A percentile compares a stretch with the other conserved stretches of the same genome.
Conservation (phyloP, 2,329 filamentous ascomycete species). For the Nothophoma quercina region DNA sequence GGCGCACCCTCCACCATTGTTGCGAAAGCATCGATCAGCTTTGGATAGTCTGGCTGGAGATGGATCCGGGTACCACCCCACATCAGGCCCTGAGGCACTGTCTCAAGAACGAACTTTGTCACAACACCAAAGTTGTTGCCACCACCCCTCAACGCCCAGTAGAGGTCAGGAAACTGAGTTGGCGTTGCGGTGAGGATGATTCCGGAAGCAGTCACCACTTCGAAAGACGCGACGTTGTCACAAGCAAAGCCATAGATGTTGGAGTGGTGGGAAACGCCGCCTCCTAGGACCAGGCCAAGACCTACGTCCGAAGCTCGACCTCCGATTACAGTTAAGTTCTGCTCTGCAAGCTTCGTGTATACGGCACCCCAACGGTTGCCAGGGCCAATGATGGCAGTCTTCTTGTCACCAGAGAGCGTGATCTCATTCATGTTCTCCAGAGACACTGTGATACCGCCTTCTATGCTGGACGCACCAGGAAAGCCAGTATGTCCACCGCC, state of each 20-base stretch:
- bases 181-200: constrained; percentile 30
- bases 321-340: constrained; percentile 37
- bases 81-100: constrained; percentile 28
- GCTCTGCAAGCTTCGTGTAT: constrained; percentile 33
- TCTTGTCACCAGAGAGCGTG: constrained; percentile 25
- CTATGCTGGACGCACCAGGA: constrained; percentile 36
- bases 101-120: constrained; percentile 28
- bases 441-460: constrained; percentile 38
- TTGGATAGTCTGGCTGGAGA: constrained; percentile 8
- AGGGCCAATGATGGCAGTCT: constrained; percentile 34
- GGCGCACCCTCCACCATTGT: constrained; percentile 23
- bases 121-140: constrained; percentile 44
- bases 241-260: constrained; percentile 40
- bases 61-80: constrained; percentile 29
- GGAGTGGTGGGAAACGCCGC: constrained; percentile 44
- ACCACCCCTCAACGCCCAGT: constrained; percentile 45
- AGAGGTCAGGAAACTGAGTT: constrained; percentile 48
- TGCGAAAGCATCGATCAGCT: constrained; percentile 19
- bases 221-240: constrained; percentile 44
- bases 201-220: constrained; percentile 40
- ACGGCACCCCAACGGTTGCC: constrained; percentile 45
- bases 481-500: constrained; percentile 38
- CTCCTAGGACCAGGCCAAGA: constrained; percentile 28
- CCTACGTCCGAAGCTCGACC: constrained; percentile 40
- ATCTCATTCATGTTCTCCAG: constrained; percentile 36